phyloP scores from a whole-genome alignment of 1,284 basidiomycete genomes.

The Boletus calvinii region DNA sequence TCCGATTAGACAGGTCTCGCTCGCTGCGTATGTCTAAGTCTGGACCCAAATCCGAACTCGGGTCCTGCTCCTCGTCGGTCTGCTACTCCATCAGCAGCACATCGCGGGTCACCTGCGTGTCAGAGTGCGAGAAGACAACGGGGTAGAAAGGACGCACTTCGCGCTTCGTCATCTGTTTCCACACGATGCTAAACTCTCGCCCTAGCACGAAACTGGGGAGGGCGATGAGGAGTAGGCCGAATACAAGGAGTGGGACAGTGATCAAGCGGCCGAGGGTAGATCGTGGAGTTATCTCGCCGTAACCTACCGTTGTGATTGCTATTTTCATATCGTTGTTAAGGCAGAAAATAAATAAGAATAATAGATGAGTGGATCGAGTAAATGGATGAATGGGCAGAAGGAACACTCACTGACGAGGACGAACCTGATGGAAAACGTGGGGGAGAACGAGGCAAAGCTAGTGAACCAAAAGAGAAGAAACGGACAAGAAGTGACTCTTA shows the following conservation, averaged over 20 bases:
- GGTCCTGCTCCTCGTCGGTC: slow-evolving; percentile 4
- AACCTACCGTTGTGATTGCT: slow-evolving; percentile 86
- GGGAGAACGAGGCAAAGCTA: not conserved
- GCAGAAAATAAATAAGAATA: not conserved
- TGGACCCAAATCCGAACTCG: not conserved
- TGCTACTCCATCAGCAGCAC: slow-evolving; percentile 4
- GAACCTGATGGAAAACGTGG: slow-evolving; percentile 30
- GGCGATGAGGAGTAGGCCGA: slow-evolving; percentile 83
- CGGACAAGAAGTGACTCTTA: slow-evolving; percentile 30
- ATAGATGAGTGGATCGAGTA: not conserved
- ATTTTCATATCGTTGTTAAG: not conserved
- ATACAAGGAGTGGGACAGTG: slow-evolving; percentile 81
- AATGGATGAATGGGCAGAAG: not conserved
- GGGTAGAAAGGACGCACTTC: slow-evolving; percentile 34
- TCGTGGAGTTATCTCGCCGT: slow-evolving; percentile 83
- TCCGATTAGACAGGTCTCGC: slow-evolving; percentile 50
- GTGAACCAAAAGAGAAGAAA: not conserved
- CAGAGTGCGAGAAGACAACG: not conserved
- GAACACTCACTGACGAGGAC: slow-evolving; percentile 48
- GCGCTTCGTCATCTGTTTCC: slow-evolving; percentile 72
- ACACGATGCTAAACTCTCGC: slow-evolving; percentile 83
- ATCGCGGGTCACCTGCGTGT: not conserved
- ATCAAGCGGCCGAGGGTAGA: slow-evolving; percentile 80
- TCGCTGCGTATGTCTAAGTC: slow-evolving; percentile 19
- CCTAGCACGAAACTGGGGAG: slow-evolving; percentile 88